A percentile compares a stretch with the other conserved stretches of the same genome.
These are phyloP conservation scores for Salvia hispanica DNA, from an alignment of 257 asterid species.

Conservation along the genomic window DNA sequence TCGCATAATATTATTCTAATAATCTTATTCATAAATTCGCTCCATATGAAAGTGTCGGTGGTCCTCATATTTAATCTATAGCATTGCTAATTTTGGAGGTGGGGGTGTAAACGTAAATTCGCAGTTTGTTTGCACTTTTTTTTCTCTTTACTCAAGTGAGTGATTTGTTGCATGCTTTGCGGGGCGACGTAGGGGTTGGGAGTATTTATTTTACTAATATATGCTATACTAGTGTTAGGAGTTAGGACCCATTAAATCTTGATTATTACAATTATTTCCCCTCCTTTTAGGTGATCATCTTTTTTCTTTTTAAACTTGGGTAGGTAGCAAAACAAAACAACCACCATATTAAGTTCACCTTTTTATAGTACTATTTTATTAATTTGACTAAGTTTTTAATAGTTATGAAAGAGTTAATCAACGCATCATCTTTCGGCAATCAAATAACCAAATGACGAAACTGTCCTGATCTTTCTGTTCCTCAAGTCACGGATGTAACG, in stretches of 20 bases:
- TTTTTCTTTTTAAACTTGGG: slow-evolving; percentile 7
- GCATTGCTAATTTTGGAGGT: neutral
- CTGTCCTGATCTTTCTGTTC: slow-evolving; percentile 16
- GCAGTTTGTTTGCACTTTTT: neutral
- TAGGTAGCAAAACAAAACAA: neutral
- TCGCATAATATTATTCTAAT: neutral
- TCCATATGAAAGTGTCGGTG: slow-evolving; percentile 43
- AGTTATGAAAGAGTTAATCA: too few relatives aligned
- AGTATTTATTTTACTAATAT: slow-evolving; percentile 20
- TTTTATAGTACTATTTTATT: neutral
- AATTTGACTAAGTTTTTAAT: neutral
- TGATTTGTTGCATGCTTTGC: slow-evolving; percentile 41
- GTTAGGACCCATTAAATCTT: neutral
- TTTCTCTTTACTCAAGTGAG: slow-evolving; percentile 36
- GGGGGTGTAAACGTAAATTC: neutral
- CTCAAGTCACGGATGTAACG: slow-evolving; percentile 37
- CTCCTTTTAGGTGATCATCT: neutral
- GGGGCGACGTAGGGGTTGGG: slow-evolving; percentile 26
- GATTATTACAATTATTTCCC: too few relatives aligned
- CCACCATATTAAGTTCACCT: neutral
- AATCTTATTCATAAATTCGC: neutral
- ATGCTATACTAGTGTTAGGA: slow-evolving; percentile 3
- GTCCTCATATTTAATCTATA: neutral
- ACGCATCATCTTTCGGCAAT: neutral
- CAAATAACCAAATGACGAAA: slow-evolving; percentile 31